Base-by-base conservation (phyloP, 2,329 filamentous ascomycete species). In the Calycina marina region DNA sequence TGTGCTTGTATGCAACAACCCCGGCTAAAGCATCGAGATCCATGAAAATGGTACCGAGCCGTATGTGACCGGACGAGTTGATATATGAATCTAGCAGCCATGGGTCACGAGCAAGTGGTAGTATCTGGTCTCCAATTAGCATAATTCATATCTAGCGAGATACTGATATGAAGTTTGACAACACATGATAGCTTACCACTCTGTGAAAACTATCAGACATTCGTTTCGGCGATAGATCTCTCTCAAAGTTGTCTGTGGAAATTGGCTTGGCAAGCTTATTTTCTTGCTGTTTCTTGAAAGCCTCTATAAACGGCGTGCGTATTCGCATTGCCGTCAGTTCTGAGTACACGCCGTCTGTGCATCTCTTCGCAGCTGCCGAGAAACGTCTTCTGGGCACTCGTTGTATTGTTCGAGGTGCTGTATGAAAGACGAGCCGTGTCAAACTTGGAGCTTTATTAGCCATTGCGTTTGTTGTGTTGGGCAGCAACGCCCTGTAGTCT, bases 11-110 rank as follows among this genome's bases (percentile, higher is more conserved):
- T 14, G 74, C 72, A 37, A 81, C 68, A n/a, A 81, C 65, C 13
- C 77, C 77, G 5, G 74, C 72, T 5, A 81, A 54, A 2, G 76
- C 77, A 56, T 81, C 77, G 5, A 82, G 62, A 40, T 82, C 77
- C 74, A 81, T 81, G 38, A 82, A 68, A 14, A 47, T 41, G 6
- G 39, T 48, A 5, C 39, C 48, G 5, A 56, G 62, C 55, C 71
- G 61, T 36, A 81, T 73, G 46, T 79, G 72, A 1, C 77, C 77
- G 2, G 67, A 69, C 0, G 73, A 64, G 50, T 80, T 81, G 37
- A 78, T 63, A 48, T 82, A 82, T 1, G 68, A 71, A 50, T 82
- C 77, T 18, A 78, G 55, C 6, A 81, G 57, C 75, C 75, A 81
- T 40, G 73, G 72, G 49, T 81, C 76, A 53, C 69, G 66, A 13